Evolutionary conservation across 768 basidiomycete genomes (phyloP).

Genomic region (Lanmaoa pseudosensibilis): DNA sequence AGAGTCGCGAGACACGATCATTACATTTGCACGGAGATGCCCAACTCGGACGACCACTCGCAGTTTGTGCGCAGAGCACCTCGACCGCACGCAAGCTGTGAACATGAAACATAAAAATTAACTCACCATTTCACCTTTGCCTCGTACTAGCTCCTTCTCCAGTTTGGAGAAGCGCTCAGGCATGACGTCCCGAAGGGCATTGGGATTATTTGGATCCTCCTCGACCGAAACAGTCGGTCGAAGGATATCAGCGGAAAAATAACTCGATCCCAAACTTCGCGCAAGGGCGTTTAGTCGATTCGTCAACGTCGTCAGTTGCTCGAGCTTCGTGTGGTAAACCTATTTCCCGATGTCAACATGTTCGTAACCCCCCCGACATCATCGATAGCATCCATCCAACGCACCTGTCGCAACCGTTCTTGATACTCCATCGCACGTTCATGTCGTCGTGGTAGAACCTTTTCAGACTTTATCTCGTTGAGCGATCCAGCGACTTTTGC

Average conservation of each 20-base stretch:
- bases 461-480: conserved; percentile 69
- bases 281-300: conserved; percentile 61
- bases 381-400: conserved; percentile 23
- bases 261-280: conserved; percentile 60
- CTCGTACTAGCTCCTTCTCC: conserved; percentile 81
- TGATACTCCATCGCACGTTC: conserved; percentile 68
- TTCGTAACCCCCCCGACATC: conserved; percentile 18
- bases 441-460: conserved; percentile 69
- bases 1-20: not conserved
- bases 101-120: not conserved
- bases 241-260: conserved; percentile 56
- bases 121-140: conserved; percentile 84
- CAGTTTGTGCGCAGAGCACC: not conserved
- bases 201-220: conserved; percentile 38
- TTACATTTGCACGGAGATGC: not conserved
- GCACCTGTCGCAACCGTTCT: conserved; percentile 77
- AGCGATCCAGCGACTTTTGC: conserved; percentile 63
- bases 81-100: not conserved
- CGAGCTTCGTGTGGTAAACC: conserved; percentile 76
- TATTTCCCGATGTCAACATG: conserved; percentile 24
- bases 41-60: not conserved
- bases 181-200: conserved; percentile 65
- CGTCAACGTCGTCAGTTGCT: conserved; percentile 69
- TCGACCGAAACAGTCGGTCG: conserved; percentile 45
- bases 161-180: conserved; percentile 78